A percentile compares a stretch with the other conserved stretches of the same genome.
phyloP scores from a whole-genome alignment of 2,329 filamentous ascomycete genomes.

The Botryotinia globosa region DNA sequence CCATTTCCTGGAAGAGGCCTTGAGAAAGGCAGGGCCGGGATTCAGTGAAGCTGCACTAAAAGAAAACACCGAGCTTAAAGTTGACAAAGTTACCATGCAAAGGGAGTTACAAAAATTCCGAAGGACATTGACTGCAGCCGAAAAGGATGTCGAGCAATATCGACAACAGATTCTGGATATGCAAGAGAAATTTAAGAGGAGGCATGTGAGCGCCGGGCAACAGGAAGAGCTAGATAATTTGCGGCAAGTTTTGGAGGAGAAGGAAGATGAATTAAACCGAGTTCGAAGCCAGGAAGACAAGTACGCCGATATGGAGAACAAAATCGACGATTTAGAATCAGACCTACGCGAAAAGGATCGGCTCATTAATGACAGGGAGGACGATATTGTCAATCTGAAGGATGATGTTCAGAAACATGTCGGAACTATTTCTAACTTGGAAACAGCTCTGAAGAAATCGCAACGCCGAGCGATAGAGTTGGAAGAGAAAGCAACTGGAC shows the following conservation, averaged over 20 bases:
- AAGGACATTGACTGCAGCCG: conserved; percentile 77
- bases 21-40: conserved; percentile 82
- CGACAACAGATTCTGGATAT: conserved; percentile 78
- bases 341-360: conserved; percentile 75
- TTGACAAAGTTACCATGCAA: conserved; percentile 86
- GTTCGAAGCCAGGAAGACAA: conserved; percentile 58
- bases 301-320: conserved; percentile 66
- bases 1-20: conserved; percentile 88
- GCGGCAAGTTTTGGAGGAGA: conserved; percentile 54
- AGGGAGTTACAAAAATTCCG: conserved; percentile 82
- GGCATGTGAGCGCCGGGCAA: conserved; percentile 68
- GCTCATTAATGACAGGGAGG: conserved; percentile 68
- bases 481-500: conserved; percentile 52
- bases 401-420: conserved; percentile 52
- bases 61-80: conserved; percentile 95
- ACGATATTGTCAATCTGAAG: conserved; percentile 68
- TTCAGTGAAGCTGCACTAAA: conserved; percentile 86
- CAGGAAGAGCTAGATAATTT: conserved; percentile 59
- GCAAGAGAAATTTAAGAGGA: conserved; percentile 75
- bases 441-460: conserved; percentile 57
- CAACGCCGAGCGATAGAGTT: conserved; percentile 52
- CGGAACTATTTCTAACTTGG: conserved; percentile 51
- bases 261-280: conserved; percentile 48
- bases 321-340: conserved; percentile 72
- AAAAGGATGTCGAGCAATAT: conserved; percentile 83